Percentiles rank a stretch among this genome's conserved stretches.
Conservation (phyloP, 129 eudicot genomes). For the Helichrysum umbraculigerum region DNA sequence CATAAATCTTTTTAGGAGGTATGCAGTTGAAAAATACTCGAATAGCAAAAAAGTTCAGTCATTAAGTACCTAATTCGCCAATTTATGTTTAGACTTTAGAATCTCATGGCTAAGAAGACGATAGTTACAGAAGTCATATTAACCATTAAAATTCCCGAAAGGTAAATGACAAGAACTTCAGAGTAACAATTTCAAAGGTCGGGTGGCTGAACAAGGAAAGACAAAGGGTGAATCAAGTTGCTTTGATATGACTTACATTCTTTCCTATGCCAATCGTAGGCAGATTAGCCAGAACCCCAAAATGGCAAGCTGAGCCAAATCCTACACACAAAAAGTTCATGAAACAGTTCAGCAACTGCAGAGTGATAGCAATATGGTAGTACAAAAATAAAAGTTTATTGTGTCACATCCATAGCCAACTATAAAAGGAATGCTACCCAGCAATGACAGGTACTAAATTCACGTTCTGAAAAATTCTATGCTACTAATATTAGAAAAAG, state of each 20-base stretch:
- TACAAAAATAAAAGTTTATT: neutral
- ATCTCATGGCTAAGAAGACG: neutral
- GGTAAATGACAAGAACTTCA: neutral
- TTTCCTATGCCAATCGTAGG: constrained; percentile 94
- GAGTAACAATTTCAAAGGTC: constrained; percentile 1
- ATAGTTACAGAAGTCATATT: neutral
- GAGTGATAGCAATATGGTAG: constrained; percentile 5
- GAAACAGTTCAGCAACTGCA: constrained; percentile 23
- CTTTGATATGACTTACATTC: constrained; percentile 57
- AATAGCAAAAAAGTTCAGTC: neutral
- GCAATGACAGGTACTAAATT: neutral
- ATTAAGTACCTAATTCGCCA: neutral
- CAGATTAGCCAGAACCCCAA: constrained; percentile 82
- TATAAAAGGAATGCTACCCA: neutral
- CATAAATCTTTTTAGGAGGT: neutral
- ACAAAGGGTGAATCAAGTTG: constrained; percentile 16
- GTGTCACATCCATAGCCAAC: neutral
- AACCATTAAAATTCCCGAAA: neutral
- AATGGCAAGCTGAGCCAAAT: constrained; percentile 96
- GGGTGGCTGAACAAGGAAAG: neutral
- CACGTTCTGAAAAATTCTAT: neutral
- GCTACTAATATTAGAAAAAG: neutral
- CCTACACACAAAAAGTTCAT: constrained; percentile 43
- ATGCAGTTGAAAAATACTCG: neutral
- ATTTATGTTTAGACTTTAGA: neutral